A percentile compares a stretch with the other conserved stretches of the same genome.
These are phyloP conservation scores for Debaryomyces robertsiae DNA, from an alignment of 1,139 yeast genomes.

Conservation along the genomic window DNA sequence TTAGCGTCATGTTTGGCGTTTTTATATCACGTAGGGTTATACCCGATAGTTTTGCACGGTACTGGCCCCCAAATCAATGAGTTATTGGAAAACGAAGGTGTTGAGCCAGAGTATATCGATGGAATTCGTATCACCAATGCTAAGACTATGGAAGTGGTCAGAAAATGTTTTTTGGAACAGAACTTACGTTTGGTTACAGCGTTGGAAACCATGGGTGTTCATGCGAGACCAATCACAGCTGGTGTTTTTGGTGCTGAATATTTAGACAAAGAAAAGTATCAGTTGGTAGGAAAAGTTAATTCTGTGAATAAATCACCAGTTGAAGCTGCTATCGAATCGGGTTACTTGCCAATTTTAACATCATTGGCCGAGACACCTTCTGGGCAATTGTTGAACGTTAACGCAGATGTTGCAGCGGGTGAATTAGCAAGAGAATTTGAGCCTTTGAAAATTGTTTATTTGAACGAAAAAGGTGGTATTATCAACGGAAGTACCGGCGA, in stretches of 20 bases:
- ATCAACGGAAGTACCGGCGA: constrained; percentile 91
- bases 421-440: constrained; percentile 95
- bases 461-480: constrained; percentile 97
- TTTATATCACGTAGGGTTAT: constrained; percentile 93
- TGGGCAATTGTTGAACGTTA: constrained; percentile 94
- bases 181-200: constrained; percentile 94
- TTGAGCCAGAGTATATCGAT: constrained; percentile 93
- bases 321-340: constrained; percentile 94
- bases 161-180: constrained; percentile 93
- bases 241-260: constrained; percentile 97
- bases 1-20: constrained; percentile 95
- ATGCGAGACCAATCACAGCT: constrained; percentile 97
- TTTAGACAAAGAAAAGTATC: constrained; percentile 86
- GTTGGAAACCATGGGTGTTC: constrained; percentile 92
- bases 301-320: constrained; percentile 88
- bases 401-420: constrained; percentile 99
- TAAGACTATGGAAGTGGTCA: constrained; percentile 93
- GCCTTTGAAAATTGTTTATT: constrained; percentile 92
- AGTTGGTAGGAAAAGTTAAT: constrained; percentile 87
- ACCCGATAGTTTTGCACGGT: constrained; percentile 96
- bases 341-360: constrained; percentile 94
- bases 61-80: constrained; percentile 99
- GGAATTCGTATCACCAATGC: constrained; percentile 97
- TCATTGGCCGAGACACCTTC: constrained; percentile 95
- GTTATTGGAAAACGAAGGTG: constrained; percentile 88